Evolutionary conservation across 768 basidiomycete genomes (phyloP), one percentile per base, ranked within the genome.

Genomic region (Mycena rosella): DNA sequence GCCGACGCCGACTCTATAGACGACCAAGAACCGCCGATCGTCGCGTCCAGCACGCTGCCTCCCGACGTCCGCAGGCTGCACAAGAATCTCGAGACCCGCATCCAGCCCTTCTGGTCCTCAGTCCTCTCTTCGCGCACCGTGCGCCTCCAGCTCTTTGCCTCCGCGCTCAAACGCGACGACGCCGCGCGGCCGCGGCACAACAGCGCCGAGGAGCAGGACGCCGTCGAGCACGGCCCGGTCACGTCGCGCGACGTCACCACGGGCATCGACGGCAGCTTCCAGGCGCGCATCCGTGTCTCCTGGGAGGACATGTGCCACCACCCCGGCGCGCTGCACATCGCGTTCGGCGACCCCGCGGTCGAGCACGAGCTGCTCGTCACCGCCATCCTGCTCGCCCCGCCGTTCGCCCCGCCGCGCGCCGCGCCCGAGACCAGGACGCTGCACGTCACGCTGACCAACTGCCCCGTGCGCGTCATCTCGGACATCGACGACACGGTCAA

Each of bases 401-500:
- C 26, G 49, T 20, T 51, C 65, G 11, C 40, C 72, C 36, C 45
- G 38, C 38, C 38, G 5, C 60, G 14, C n/a, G 74, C 75, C 22
- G 65, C 73, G 26, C 2, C 59, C 20, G 69, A 74, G 15, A 74
- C 76, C 9, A 77, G 78, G 27, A 75, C 77, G 1, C 70, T 84
- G 6, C 78, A 78, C 15, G 78, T 87, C 22, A 81, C 88, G 8
- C 83, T 95, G 38, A 87, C 91, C 0, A 81, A 89, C 72, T 86
- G 87, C 3, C 85, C 86, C 2, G 78, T 96, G 17, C 89, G 94
- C 20, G 87, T 97, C 60, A 91, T 98, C 17, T 96, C 95, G 10
- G 96, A 98, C 73, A 92, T 98, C 47, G 96, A 98, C 74, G 96
- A 98, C 78, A 98, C 96, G 0, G 85, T 98, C 63, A 96, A 96